Conservation (phyloP, 169 alveolate species). For the Plasmodium fragile region DNA sequence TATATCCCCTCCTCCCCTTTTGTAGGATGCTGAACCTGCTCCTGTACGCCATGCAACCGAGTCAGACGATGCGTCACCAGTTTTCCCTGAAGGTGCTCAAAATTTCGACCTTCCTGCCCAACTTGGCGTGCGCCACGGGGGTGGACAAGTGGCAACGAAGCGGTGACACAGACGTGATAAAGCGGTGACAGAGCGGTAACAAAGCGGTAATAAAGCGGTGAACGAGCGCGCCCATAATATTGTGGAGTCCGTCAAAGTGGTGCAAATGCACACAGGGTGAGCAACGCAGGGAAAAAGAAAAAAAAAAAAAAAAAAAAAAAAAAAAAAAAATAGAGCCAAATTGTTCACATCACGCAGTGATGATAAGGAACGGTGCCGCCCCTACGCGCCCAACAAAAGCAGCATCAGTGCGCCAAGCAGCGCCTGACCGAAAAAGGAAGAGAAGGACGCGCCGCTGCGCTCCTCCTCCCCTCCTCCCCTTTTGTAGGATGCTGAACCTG, state of each 20-base stretch:
- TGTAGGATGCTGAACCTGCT: slow-evolving; percentile 20
- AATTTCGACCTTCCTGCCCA: slow-evolving; percentile 41
- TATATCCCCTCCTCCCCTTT: background rate
- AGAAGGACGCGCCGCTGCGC: background rate
- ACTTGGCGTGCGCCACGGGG: slow-evolving; percentile 8
- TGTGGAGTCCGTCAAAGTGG: background rate
- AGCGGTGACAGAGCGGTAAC: background rate
- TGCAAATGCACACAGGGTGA: background rate
- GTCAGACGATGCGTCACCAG: slow-evolving; percentile 18
- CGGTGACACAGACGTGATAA: background rate
- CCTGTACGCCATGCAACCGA: slow-evolving; percentile 55
- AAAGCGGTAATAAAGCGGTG: background rate
- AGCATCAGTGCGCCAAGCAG: background rate
- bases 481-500: slow-evolving; percentile 10
- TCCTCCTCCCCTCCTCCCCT: background rate
- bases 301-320: no score
- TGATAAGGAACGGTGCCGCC: no score
- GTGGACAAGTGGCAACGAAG: background rate
- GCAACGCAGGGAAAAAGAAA: background rate
- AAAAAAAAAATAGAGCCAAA: background rate
- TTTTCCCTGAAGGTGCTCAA: slow-evolving; percentile 35
- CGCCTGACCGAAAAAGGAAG: background rate
- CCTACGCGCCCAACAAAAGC: background rate
- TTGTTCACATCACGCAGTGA: background rate
- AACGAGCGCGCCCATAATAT: background rate